Base-by-base conservation (phyloP, 441 rosid genomes). In the Aquilaria agallochum region DNA sequence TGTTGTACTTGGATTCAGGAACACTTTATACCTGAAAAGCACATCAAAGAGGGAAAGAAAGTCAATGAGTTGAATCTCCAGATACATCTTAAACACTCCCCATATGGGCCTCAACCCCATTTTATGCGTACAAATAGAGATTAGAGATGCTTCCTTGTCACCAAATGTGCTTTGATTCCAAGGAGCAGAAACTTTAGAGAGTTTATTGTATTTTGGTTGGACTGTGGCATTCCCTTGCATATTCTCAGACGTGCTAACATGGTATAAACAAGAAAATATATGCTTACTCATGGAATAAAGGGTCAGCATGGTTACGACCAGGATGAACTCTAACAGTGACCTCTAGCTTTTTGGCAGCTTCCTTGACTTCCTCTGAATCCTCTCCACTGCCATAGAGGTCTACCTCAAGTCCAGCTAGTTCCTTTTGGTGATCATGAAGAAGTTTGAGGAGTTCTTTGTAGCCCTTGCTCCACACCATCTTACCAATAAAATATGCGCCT, bases 381-480 rank as follows among this genome's bases (percentile, higher is more conserved):
- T 94, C 96, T 42, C 98, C 98, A 59, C 54, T 82, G 59, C 98
- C 98, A 59, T 84, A 89, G 68, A 94, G 78, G 80, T 94, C 94
- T 69, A 94, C 74, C 74, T 89, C 94, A 64, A 91, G 77, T 58
- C 81, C 92, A 68, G 72, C 61, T 53, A 91, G 78, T 66, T 90
- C 89, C 73, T 79, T 80, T 76, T 87, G 94, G 80, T 87, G 84
- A 66, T 78, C 79, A 51, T 10, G 68, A 56, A 94, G 87, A 59
- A 91, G 89, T 69, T 71, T 81, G 64, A 95, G 86, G 45, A 95
- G 85, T 78, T 95, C 97, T 73, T 72, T 84, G 79, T 89, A 95
- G 66, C 99, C 97, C 85, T 95, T 95, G 83, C 79, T 87, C 99
- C 97, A 89, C 9, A 89, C 83, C 97, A 95, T 91, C 80, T 95